Percentiles rank a stretch among this genome's conserved stretches.
These are phyloP conservation scores for Eucalyptus cladocalyx DNA, from an alignment of 345 rosid species.

Conservation along the genomic window DNA sequence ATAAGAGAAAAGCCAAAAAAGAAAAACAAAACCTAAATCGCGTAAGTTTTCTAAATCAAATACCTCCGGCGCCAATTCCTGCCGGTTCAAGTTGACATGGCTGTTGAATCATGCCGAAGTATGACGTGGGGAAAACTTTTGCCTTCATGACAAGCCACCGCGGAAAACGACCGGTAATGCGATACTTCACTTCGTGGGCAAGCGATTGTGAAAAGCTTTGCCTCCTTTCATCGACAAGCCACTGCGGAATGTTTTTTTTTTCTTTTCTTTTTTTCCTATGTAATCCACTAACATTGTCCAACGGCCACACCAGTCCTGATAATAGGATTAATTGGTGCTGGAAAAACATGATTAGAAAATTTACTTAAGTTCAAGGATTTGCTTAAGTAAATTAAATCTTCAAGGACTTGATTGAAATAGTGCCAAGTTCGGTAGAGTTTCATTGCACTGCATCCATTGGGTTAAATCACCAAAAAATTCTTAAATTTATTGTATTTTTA, in stretches of 20 bases:
- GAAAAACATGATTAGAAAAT: neutral
- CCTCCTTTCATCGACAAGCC: too few species aligned
- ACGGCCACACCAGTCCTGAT: neutral
- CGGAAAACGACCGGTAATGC: neutral
- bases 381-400: neutral
- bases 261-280: neutral
- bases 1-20: too few species aligned
- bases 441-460: neutral
- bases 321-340: neutral
- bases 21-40: neutral
- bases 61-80: neutral
- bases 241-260: neutral
- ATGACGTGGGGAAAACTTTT: neutral
- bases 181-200: neutral
- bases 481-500: too few species aligned
- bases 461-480: too few species aligned
- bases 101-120: neutral
- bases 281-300: neutral
- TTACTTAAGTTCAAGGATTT: neutral
- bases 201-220: too few species aligned
- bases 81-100: neutral
- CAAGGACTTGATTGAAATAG: neutral
- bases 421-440: neutral
- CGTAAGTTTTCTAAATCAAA: neutral
- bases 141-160: neutral